phyloP scores from a whole-genome alignment of 495 filamentous ascomycete species.

The Delitschia confertaspora region DNA sequence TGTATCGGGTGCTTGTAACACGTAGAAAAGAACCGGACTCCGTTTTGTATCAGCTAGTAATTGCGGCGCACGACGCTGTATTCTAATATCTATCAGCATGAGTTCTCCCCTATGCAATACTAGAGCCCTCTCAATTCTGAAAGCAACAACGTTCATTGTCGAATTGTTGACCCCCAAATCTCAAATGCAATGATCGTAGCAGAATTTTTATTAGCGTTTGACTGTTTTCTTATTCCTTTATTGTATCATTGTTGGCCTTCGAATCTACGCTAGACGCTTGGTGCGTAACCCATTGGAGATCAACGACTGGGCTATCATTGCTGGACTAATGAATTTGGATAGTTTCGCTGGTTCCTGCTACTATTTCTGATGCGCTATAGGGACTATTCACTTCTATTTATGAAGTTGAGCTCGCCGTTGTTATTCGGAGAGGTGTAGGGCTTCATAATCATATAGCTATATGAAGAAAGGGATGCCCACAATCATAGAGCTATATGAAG shows the following conservation, averaged over 20 bases:
- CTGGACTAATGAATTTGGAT: neutral
- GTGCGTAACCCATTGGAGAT: neutral
- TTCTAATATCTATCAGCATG: no score
- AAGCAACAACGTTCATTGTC: no score
- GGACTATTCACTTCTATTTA: conserved; percentile 1
- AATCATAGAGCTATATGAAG: neutral
- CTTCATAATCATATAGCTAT: neutral
- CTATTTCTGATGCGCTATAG: conserved; percentile 1
- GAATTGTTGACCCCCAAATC: no score
- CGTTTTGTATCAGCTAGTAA: no score
- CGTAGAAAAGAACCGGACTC: no score
- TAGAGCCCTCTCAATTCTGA: no score
- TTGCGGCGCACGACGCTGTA: no score
- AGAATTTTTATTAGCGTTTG: neutral
- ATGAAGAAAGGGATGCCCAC: neutral
- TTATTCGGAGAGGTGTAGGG: conserved; percentile 1
- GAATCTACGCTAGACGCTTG: neutral
- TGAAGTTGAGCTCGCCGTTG: neutral
- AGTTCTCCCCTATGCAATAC: no score
- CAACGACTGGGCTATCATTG: conserved; percentile 1
- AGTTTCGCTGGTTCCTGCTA: neutral
- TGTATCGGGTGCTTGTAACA: no score
- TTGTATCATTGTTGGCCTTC: conserved; percentile 2
- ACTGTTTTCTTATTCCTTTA: conserved; percentile 8
- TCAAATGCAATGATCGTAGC: neutral